phyloP scores from a whole-genome alignment of 2,329 filamentous ascomycete genomes.

The Hawksworthiomyces lignivorus region DNA sequence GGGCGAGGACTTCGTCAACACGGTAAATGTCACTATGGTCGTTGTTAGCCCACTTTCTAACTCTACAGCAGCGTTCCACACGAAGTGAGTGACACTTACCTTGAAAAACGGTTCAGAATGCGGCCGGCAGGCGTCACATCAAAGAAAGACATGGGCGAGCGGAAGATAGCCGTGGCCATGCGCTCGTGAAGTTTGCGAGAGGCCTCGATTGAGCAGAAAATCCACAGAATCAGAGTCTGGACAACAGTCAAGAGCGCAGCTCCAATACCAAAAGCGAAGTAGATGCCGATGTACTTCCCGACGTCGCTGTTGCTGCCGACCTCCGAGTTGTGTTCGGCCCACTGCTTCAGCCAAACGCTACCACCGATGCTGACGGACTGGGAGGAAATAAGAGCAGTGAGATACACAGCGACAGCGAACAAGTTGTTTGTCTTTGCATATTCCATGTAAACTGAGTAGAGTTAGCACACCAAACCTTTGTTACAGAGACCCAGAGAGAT shows the following conservation, averaged over 20 bases:
- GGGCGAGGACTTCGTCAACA: conserved; percentile 87
- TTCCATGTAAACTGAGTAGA: conserved; percentile 64
- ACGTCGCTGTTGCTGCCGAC: conserved; percentile 64
- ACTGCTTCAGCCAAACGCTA: conserved; percentile 88
- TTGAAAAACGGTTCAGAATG: conserved; percentile 94
- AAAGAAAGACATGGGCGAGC: conserved; percentile 97
- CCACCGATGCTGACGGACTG: conserved; percentile 78
- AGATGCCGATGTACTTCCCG: conserved; percentile 88
- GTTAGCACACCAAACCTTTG: no score
- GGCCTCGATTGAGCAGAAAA: conserved; percentile 98
- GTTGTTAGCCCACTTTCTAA: no score
- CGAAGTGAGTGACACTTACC: conserved; percentile 40
- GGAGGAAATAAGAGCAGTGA: conserved; percentile 66
- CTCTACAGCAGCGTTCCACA: no score
- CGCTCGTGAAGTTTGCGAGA: conserved; percentile 93
- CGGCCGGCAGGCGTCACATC: conserved; percentile 95
- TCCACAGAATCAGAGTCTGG: conserved; percentile 94
- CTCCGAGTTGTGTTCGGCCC: conserved; percentile 72
- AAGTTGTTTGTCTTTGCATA: conserved; percentile 95
- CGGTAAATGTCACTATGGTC: conserved; percentile 60
- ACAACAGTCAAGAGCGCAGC: conserved; percentile 77
- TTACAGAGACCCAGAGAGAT: no score
- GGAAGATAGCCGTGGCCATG: conserved; percentile 96
- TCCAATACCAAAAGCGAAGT: conserved; percentile 90
- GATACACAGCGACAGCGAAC: conserved; percentile 71